A percentile compares a stretch with the other conserved stretches of the same genome.
Evolutionary conservation across 2,329 filamentous ascomycete species (phyloP).

Genomic region (Rhexocercosporidium sp.): DNA sequence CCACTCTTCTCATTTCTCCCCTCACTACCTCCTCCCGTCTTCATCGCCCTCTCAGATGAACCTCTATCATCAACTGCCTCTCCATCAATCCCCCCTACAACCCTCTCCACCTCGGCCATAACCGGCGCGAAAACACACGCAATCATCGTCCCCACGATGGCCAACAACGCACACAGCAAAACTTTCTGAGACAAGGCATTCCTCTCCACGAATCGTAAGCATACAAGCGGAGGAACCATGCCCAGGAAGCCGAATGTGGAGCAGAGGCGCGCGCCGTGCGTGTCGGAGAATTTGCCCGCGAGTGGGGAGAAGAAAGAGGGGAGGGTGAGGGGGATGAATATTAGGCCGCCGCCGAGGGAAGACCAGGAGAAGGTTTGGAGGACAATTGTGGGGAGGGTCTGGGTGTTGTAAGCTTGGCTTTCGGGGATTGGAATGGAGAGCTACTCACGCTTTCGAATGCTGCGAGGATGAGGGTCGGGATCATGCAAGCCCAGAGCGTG

Average conservation of each 20-base stretch:
- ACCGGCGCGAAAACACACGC: background rate
- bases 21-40: too few species aligned
- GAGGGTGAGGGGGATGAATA: conserved; percentile 55
- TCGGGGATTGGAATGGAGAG: too few species aligned
- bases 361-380: conserved; percentile 58
- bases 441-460: conserved; percentile 51
- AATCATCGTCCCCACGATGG: background rate
- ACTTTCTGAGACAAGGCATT: background rate
- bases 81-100: background rate
- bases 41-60: too few species aligned
- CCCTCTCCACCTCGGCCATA: background rate
- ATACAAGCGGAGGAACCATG: background rate
- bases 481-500: conserved; percentile 45
- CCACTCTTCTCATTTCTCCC: too few species aligned
- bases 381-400: conserved; percentile 38
- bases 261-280: background rate
- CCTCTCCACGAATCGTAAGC: background rate
- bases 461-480: conserved; percentile 55
- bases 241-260: background rate
- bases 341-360: conserved; percentile 59
- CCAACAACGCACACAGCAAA: background rate
- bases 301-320: background rate
- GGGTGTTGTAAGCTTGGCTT: conserved; percentile 57
- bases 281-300: background rate
- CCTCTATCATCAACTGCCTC: background rate